Evolutionary conservation across 225 moss, liverwort and hornwort species (phyloP).

Genomic region (Climacium dendroides): DNA sequence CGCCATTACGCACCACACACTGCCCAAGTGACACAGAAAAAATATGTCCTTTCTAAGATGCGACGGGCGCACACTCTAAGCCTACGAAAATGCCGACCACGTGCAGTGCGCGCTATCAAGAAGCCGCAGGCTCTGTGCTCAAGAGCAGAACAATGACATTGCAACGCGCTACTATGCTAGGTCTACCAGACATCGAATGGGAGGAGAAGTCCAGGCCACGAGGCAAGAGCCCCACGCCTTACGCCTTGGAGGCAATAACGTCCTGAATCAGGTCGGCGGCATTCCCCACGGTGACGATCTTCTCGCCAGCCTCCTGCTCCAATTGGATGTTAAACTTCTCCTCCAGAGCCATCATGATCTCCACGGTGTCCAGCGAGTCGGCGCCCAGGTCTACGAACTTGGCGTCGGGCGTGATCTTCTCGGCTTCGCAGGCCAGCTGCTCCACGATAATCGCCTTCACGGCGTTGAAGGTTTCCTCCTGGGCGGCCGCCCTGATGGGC

Average conservation of each 20-base stretch:
- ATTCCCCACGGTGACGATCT: conserved; percentile 25
- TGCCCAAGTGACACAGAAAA: neutral
- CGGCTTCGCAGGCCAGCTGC: conserved; percentile 21
- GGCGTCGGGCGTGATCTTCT: conserved; percentile 12
- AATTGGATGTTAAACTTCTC: conserved; percentile 30
- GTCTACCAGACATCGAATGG: neutral
- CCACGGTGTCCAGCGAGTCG: conserved; percentile 83
- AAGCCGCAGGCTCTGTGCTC: neutral
- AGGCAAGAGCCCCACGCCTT: neutral
- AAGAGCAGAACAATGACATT: neutral
- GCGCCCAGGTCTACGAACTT: conserved; percentile 74
- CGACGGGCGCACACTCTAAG: neutral
- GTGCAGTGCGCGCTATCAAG: neutral
- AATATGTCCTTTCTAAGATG: neutral
- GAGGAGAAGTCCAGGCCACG: neutral
- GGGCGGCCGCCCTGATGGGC: neutral
- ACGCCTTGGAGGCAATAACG: neutral
- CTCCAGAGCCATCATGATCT: conserved; percentile 61
- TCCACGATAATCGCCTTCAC: conserved; percentile 43
- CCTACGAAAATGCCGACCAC: neutral
- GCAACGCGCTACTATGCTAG: neutral
- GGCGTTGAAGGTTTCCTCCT: conserved; percentile 1
- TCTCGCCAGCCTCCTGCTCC: conserved; percentile 29
- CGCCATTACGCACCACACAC: neutral
- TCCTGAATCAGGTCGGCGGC: conserved; percentile 40